Base-by-base conservation (phyloP, 2,329 filamentous ascomycete genomes). In the Aspergillus chevalieri region DNA sequence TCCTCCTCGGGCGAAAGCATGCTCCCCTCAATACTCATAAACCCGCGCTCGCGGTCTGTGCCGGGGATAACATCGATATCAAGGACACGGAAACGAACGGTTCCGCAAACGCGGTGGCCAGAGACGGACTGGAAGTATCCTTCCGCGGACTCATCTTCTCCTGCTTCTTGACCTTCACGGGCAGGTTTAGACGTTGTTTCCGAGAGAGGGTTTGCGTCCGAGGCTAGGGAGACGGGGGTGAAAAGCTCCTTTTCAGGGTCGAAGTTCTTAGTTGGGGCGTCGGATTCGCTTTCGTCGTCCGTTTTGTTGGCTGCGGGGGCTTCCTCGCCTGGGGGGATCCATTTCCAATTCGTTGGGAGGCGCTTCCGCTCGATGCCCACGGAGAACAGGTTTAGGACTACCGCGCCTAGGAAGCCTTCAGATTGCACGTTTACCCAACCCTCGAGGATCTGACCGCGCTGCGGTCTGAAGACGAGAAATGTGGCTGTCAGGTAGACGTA, bases 361-460 rank as follows among this genome's bases (percentile, higher is more conserved):
- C 88, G 78, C 52, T 81, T 81, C 19, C 85, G 78, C 60, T 92
- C 86, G 52, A 98, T 87, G 41, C 86, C 89, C 1, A 92, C 88
- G 58, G 93, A 95, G 77, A 97, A 97, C 57, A 89, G 82, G 67
- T 92, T 92, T 72, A 89, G 91, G 67, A 89, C 93, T 9, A 94
- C 83, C 2, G 96, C 80, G 17, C 92, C 91, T 6, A 98, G 78
- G 64, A 96, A 89, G 6, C 89, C 89, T 59, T 93, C 88, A 44
- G 86, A 92, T 65, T 95, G 89, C 26, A 96, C 76, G 61, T 92
- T 93, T 49, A 96, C 80, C 57, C 79, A 84, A 9, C 89, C 93
- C 57, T 91, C 85, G 64, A 97, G 79, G 69, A 80, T 83, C 7
- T 84, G 82, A 33, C 88, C 87, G 43, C 81, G 80, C 47, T 78